Conservation (phyloP, 2,329 filamentous ascomycete species). For the Hypoxylon sp. region DNA sequence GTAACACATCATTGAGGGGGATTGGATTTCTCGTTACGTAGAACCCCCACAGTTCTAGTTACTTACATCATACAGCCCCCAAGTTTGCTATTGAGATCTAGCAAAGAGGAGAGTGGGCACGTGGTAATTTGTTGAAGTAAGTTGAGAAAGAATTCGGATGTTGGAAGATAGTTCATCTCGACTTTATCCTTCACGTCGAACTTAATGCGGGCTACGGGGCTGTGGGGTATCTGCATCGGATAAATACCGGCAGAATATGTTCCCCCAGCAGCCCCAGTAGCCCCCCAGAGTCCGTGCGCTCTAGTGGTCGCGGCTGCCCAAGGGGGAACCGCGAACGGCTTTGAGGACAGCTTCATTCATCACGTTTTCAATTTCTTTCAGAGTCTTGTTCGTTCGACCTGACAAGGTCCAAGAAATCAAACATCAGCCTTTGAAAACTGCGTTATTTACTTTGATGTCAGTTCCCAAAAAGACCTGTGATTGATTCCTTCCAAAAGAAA, state of each 20-base stretch:
- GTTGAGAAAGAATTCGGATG: slow-evolving; percentile 9
- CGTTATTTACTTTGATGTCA: slow-evolving; percentile 26
- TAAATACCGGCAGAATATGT: slow-evolving; percentile 28
- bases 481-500: background rate
- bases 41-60: background rate
- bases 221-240: slow-evolving; percentile 11
- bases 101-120: slow-evolving; percentile 20
- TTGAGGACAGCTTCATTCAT: slow-evolving; percentile 36
- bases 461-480: background rate
- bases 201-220: background rate
- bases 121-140: slow-evolving; percentile 5
- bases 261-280: no score
- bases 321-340: slow-evolving; percentile 41
- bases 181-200: slow-evolving; percentile 9
- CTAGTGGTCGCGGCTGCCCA: slow-evolving; percentile 34
- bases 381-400: slow-evolving; percentile 29
- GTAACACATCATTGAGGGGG: background rate
- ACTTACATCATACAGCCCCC: background rate
- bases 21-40: background rate
- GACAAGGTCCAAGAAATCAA: slow-evolving; percentile 26
- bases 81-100: background rate
- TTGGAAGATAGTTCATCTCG: slow-evolving; percentile 10
- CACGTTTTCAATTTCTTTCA: slow-evolving; percentile 27
- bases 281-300: slow-evolving; percentile 21
- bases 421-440: slow-evolving; percentile 5